phyloP scores from a whole-genome alignment of 768 basidiomycete species.

The Mrakia hoshinonis region DNA sequence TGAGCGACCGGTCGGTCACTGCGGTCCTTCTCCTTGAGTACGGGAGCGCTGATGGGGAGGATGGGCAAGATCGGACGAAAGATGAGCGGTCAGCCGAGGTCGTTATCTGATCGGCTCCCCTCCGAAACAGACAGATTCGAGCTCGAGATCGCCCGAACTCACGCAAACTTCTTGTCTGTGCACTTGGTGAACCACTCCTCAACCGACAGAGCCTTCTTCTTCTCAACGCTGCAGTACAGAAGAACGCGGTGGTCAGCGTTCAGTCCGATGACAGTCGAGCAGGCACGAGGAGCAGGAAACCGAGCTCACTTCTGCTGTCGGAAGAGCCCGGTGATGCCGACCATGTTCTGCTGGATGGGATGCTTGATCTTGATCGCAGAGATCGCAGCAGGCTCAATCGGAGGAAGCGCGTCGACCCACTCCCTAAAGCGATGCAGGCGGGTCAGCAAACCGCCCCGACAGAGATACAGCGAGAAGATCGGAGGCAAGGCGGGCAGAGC shows the following conservation, averaged over 20 bases:
- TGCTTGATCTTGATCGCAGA: slow-evolving; percentile 66
- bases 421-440: neutral
- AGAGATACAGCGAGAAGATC: neutral
- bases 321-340: slow-evolving; percentile 74
- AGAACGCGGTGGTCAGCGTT: neutral
- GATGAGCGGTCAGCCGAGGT: neutral
- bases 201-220: slow-evolving; percentile 36
- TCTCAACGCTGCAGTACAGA: slow-evolving; percentile 27
- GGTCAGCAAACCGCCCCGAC: too few relatives aligned
- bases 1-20: slow-evolving; percentile 16
- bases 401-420: slow-evolving; percentile 66
- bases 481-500: neutral
- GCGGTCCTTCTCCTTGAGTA: slow-evolving; percentile 13
- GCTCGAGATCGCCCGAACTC: neutral
- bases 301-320: slow-evolving; percentile 60
- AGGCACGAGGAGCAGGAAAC: neutral
- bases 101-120: neutral
- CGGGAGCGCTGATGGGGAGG: slow-evolving; percentile 13
- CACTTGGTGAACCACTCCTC: slow-evolving; percentile 41
- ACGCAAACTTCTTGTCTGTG: slow-evolving; percentile 16
- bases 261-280: neutral
- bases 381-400: slow-evolving; percentile 58
- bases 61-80: neutral
- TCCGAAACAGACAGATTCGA: neutral
- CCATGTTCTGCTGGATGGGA: slow-evolving; percentile 90